Evolutionary conservation across 192 early-diverging fungal species (phyloP).

Genomic region (Ramicandelaber brevisporus): DNA sequence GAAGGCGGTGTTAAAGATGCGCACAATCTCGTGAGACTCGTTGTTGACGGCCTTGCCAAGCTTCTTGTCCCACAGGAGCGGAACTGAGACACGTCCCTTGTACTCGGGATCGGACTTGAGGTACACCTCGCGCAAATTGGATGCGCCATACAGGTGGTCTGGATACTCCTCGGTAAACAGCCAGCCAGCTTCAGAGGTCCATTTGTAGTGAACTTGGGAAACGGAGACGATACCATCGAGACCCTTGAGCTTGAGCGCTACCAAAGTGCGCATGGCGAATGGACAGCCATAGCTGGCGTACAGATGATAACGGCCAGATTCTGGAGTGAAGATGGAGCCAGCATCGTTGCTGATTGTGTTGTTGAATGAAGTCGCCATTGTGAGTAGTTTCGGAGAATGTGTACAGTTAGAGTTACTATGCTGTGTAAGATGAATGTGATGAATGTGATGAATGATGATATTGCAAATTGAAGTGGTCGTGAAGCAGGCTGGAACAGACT

Average conservation of each 20-base stretch:
- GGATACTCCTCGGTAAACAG: conserved; percentile 23
- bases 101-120: conserved; percentile 40
- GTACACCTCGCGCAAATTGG: conserved; percentile 44
- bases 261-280: conserved; percentile 47
- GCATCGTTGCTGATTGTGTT: conserved; percentile 4
- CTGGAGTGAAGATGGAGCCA: conserved; percentile 7
- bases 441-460: no score
- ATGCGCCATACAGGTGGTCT: conserved; percentile 28
- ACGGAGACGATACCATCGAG: conserved; percentile 42
- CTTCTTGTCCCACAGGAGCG: conserved; percentile 73
- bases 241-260: conserved; percentile 49
- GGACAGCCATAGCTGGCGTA: conserved; percentile 12
- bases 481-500: no score
- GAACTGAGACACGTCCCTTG: conserved; percentile 44
- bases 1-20: conserved; percentile 55
- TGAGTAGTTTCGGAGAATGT: no score
- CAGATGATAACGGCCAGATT: conserved; percentile 19
- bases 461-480: no score
- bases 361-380: no score
- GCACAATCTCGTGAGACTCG: conserved; percentile 63
- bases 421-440: no score
- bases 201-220: conserved; percentile 41
- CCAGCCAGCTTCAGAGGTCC: conserved; percentile 42
- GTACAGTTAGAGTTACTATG: no score
- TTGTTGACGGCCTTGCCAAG: conserved; percentile 57